Percentiles rank a stretch among this genome's conserved stretches.
Conservation (phyloP, 768 basidiomycete species). For the Rhizopogon roseolus region DNA sequence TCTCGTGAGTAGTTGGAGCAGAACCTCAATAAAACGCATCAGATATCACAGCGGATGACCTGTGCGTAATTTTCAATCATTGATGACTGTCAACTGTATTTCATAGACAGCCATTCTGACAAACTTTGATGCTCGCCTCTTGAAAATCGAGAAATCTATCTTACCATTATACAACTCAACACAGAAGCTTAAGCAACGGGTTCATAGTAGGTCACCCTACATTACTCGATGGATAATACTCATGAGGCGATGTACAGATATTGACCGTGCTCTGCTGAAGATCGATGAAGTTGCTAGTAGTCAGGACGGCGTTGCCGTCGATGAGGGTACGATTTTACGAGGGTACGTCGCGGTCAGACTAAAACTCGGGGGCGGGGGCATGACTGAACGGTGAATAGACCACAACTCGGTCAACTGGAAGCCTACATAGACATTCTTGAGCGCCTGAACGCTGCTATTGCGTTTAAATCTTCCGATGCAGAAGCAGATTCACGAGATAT, state of each 20-base stretch:
- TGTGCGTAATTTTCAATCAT: constrained; percentile 39
- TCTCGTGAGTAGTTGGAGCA: constrained; percentile 61
- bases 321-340: constrained; percentile 73
- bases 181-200: constrained; percentile 66
- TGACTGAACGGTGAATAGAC: constrained; percentile 35
- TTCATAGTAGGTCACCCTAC: constrained; percentile 51
- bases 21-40: constrained; percentile 80
- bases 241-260: constrained; percentile 45
- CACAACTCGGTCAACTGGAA: constrained; percentile 62
- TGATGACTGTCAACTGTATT: constrained; percentile 2
- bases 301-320: constrained; percentile 69
- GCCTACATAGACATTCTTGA: constrained; percentile 70
- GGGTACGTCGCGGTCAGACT: constrained; percentile 41
- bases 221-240: not conserved
- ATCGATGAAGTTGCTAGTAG: constrained; percentile 77
- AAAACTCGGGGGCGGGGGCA: not conserved
- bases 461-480: constrained; percentile 61
- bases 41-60: constrained; percentile 83
- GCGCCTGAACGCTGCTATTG: constrained; percentile 73
- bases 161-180: constrained; percentile 77
- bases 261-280: constrained; percentile 71
- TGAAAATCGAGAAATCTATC: constrained; percentile 82
- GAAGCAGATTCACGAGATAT: constrained; percentile 53
- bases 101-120: constrained; percentile 67
- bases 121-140: constrained; percentile 78